Evolutionary conservation across 495 filamentous ascomycete genomes (phyloP), one percentile per base, ranked within the genome.

Genomic region (Aspergillus funiculosus): DNA sequence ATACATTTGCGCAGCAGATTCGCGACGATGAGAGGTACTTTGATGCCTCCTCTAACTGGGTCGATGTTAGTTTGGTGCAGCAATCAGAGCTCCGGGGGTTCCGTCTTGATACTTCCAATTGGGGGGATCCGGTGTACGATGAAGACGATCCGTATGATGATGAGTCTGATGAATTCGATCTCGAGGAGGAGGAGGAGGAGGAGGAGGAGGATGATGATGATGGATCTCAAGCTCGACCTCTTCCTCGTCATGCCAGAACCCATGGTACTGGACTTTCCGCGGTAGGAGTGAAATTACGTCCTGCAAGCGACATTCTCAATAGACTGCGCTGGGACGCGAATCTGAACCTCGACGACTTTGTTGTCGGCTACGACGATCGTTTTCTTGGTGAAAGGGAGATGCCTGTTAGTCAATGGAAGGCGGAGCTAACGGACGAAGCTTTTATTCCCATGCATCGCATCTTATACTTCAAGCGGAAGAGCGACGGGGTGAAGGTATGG

Each of bases 51-150:
- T 41, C 25, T 8, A 19, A 11, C 24, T 41, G 39, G 39, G 39
- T 41, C 5, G 39, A 41, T 18, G 14, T 29, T 6, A 8, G n/a
- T 13, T 8, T 41, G n/a, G 39, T 28, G 2, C 14, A n/a, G n/a
- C 13, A 18, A 10, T 41, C 39, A 10, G 39, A 9, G 14, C 13
- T 41, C 7, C 24, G 17, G n/a, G 26, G 24, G 1, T 14, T 41
- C 6, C 39, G 14, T 17, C 14, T 42, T 13, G 26, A 47, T 53
- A 17, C 15, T 9, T 42, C 49, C 11, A 69, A n/a, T n/a, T 38
- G 35, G 35, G 35, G 35, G 9, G 31, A 47, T 47, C 43, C 24
- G 1, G 17, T 20, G 2, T 20, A 38, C 19, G 17, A 38, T 20
- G 31, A 35, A 22, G 9, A 38, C 15, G 35, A 38, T 10, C 8